A percentile compares a stretch with the other conserved stretches of the same genome.
These are phyloP conservation scores for Quercus alba DNA, from an alignment of 306 rosid species.

Conservation along the genomic window DNA sequence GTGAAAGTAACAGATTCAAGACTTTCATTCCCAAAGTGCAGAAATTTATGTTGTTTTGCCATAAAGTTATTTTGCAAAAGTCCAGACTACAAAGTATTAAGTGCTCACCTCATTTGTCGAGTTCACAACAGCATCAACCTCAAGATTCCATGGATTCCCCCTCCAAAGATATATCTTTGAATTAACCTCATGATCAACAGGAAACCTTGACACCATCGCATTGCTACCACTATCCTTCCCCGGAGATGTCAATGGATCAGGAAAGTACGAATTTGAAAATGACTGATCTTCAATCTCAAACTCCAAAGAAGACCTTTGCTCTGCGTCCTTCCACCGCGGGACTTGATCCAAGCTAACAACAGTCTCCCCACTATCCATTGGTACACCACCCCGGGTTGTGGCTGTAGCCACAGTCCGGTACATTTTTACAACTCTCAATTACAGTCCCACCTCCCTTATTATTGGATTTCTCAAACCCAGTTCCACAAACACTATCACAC, in stretches of 20 bases:
- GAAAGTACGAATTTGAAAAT: slow-evolving; percentile 55
- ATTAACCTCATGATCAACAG: slow-evolving; percentile 77
- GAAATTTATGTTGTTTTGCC: slow-evolving; percentile 1
- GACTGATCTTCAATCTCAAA: slow-evolving; percentile 60
- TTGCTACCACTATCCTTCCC: slow-evolving; percentile 42
- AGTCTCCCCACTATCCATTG: slow-evolving; percentile 63
- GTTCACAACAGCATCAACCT: slow-evolving; percentile 97
- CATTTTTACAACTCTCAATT: slow-evolving; percentile 46
- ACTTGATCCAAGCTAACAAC: slow-evolving; percentile 84
- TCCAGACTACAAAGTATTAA: background rate
- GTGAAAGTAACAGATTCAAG: background rate
- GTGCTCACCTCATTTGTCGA: slow-evolving; percentile 86
- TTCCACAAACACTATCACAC: slow-evolving; percentile 27
- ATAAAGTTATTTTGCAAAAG: background rate
- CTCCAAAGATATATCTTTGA: slow-evolving; percentile 90
- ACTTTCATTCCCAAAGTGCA: background rate
- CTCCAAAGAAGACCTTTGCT: slow-evolving; percentile 59
- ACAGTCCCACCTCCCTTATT: slow-evolving; percentile 25
- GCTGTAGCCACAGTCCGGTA: slow-evolving; percentile 69
- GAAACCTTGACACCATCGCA: slow-evolving; percentile 69
- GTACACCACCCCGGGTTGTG: slow-evolving; percentile 53
- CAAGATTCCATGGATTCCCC: slow-evolving; percentile 97
- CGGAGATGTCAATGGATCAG: slow-evolving; percentile 72
- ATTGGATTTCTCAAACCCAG: slow-evolving; percentile 14
- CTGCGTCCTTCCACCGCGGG: slow-evolving; percentile 92